A percentile compares a stretch with the other conserved stretches of the same genome.
These are phyloP conservation scores for Yarrowia hollandica DNA, from an alignment of 805 yeast species.

Conservation along the genomic window DNA sequence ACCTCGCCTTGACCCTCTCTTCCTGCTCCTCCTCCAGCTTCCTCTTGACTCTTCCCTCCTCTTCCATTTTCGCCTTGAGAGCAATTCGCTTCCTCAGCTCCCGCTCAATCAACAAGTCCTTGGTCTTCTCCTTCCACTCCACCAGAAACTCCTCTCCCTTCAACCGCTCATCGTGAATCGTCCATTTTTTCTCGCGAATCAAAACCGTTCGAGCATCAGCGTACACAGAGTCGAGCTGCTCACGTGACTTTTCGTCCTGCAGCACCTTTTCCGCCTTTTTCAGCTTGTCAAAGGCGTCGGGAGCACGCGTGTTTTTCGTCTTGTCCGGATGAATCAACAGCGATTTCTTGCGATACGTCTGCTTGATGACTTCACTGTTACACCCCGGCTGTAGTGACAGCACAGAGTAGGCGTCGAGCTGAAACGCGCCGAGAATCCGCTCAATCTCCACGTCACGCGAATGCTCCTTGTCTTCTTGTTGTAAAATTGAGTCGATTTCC, in stretches of 20 bases:
- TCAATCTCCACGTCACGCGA: slow-evolving; percentile 54
- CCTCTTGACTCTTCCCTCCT: slow-evolving; percentile 45
- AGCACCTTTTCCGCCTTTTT: slow-evolving; percentile 54
- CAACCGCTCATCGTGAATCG: slow-evolving; percentile 44
- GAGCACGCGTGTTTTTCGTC: slow-evolving; percentile 54
- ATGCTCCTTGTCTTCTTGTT: slow-evolving; percentile 37
- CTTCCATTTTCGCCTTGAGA: slow-evolving; percentile 46
- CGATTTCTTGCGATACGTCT: slow-evolving; percentile 57
- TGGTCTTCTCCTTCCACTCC: slow-evolving; percentile 48
- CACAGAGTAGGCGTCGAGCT: slow-evolving; percentile 56
- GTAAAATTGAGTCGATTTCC: slow-evolving; percentile 40
- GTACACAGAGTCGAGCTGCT: slow-evolving; percentile 48
- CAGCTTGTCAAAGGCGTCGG: slow-evolving; percentile 61
- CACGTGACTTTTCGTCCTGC: slow-evolving; percentile 45
- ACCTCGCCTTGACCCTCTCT: slow-evolving; percentile 42
- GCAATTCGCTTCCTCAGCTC: slow-evolving; percentile 49
- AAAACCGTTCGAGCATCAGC: slow-evolving; percentile 47
- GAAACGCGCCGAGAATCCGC: slow-evolving; percentile 52
- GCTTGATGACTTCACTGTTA: slow-evolving; percentile 47
- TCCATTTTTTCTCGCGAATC: slow-evolving; percentile 44
- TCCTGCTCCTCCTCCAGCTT: slow-evolving; percentile 42
- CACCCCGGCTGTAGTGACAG: slow-evolving; percentile 50
- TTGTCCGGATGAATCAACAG: slow-evolving; percentile 71
- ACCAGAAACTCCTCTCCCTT: slow-evolving; percentile 42
- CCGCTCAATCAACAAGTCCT: slow-evolving; percentile 49